Percentiles rank a stretch among this genome's conserved stretches.
These are phyloP conservation scores for Beauveria pseudobassiana DNA, from an alignment of 2,329 filamentous ascomycete genomes.

Conservation along the genomic window DNA sequence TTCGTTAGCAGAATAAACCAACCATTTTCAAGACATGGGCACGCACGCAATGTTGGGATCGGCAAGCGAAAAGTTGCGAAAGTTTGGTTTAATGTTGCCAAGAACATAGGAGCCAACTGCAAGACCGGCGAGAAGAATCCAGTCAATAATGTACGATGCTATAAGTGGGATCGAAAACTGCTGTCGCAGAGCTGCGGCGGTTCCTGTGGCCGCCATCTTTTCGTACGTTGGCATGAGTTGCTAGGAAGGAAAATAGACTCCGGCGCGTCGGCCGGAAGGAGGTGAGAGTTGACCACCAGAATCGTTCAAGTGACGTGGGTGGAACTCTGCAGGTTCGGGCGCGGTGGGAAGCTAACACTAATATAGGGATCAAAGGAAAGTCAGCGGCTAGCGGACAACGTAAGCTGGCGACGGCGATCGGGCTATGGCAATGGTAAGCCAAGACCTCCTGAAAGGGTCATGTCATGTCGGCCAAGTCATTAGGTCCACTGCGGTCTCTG, in stretches of 20 bases:
- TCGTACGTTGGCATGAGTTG: conserved; percentile 21
- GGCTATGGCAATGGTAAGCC: not conserved
- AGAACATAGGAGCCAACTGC: conserved; percentile 53
- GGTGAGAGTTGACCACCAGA: not conserved
- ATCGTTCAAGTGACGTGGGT: not conserved
- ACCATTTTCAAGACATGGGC: not conserved
- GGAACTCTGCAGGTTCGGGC: not conserved
- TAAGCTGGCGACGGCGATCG: conserved; percentile 3
- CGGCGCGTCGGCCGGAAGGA: not conserved
- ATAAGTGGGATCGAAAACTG: conserved; percentile 32
- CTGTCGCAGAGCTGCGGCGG: conserved; percentile 15
- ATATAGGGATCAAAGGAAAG: not conserved
- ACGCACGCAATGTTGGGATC: conserved; percentile 69
- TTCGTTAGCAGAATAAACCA: not conserved
- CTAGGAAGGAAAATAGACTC: not conserved
- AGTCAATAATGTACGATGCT: conserved; percentile 67
- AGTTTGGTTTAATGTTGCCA: conserved; percentile 53
- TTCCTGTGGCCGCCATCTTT: conserved; percentile 21
- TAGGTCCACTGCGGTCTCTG: not conserved
- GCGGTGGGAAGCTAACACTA: not conserved
- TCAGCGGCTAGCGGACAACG: conserved; percentile 2
- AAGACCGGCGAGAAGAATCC: conserved; percentile 57
- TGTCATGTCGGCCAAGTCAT: not conserved
- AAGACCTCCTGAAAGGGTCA: not conserved
- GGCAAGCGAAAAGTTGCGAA: conserved; percentile 60